A percentile compares a stretch with the other conserved stretches of the same genome.
phyloP scores from a whole-genome alignment of 1,139 yeast species.

The Hansenula sp. region DNA sequence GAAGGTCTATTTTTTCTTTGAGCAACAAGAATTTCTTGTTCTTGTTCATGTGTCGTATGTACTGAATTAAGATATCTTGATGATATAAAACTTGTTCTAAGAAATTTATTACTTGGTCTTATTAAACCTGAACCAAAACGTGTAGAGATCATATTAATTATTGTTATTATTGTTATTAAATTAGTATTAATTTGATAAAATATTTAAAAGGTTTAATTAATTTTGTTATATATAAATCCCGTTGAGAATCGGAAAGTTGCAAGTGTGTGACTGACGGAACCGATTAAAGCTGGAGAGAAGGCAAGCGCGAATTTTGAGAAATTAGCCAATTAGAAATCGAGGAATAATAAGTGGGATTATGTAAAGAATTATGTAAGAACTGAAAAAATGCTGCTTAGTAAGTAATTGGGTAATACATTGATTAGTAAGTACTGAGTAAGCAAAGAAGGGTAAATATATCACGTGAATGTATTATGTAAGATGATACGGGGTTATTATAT shows the following conservation, averaged over 20 bases:
- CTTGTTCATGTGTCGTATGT: conserved; percentile 58
- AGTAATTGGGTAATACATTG: too few relatives aligned
- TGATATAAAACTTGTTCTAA: not conserved
- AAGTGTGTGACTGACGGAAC: not conserved
- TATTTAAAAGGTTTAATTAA: too few relatives aligned
- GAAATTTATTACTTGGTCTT: conserved; percentile 1
- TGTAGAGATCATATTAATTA: not conserved
- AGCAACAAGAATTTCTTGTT: conserved; percentile 64
- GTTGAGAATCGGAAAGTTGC: not conserved
- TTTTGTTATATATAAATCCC: too few relatives aligned
- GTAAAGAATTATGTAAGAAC: not conserved
- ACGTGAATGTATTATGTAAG: too few relatives aligned
- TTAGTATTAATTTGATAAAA: too few relatives aligned
- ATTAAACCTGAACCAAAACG: conserved; percentile 4
- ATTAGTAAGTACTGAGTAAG: too few relatives aligned
- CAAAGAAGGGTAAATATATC: too few relatives aligned
- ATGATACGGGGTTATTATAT: too few relatives aligned
- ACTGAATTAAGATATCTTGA: conserved; percentile 48
- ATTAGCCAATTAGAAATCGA: not conserved
- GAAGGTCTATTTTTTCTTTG: conserved; percentile 88
- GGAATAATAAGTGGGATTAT: not conserved
- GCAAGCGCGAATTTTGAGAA: not conserved
- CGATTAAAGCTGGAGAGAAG: not conserved
- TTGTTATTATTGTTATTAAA: not conserved
- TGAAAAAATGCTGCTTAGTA: too few relatives aligned